Evolutionary conservation across 306 rosid species (phyloP), one percentile per base, ranked within the genome.

Genomic region (Vachellia pachyceras): DNA sequence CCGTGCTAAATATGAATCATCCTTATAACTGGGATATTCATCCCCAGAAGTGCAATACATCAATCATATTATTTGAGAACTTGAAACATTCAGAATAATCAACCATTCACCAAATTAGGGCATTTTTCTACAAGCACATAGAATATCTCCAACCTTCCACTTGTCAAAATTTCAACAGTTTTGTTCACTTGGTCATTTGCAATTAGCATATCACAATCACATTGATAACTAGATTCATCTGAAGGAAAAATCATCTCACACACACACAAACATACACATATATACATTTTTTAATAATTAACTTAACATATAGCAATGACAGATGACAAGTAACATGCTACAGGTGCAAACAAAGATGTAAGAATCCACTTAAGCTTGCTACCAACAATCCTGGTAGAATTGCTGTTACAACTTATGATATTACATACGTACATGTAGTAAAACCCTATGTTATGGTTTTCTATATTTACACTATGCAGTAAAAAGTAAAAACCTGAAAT

Each of bases 271-370:
- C 33, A 29, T 29, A 29, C 33, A 29, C 1, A 29, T 29, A 29
- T 29, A 37, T 5, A 37, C 40, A 37, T 37, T 10, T 52, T 54
- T 70, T 49, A 20, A 58, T 41, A 39, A 8, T 7, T 3, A 22
- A 68, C 73, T 29, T 18, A 81, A 78, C 22, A 72, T 75, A 18
- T 29, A 36, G 72, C 50, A 23, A n/a, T 12, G 20, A 42, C 17
- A 7, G 70, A 77, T 64, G 67, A 60, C 37, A 44, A 35, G n/a
- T 41, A 40, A 68, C 33, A 67, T 66, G 45, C 49, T 29, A 55
- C 46, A 23, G 14, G 81, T 50, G 54, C 54, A 73, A 72, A 77
- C 75, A 72, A 64, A 78, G 46, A 57, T 73, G 72, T 55, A 36
- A 46, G 20, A 75, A 45, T 46, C 49, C 35, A 7, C 20, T 23